These are phyloP conservation scores for Fusarium haematococcum DNA, from an alignment of 2,329 filamentous ascomycete genomes.

Conservation along the genomic window DNA sequence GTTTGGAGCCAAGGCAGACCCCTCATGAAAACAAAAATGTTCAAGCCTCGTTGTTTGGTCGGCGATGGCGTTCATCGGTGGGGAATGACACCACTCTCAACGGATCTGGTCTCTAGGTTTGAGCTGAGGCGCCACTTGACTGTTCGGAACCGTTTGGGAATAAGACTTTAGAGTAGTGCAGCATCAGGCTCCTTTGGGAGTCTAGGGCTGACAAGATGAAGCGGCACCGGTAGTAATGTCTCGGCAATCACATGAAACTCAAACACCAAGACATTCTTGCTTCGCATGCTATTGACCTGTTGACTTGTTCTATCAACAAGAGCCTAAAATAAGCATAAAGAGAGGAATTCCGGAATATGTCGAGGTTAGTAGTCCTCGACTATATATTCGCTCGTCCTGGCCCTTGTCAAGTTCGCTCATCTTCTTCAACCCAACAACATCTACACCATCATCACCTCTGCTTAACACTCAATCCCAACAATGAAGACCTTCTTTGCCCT, in stretches of 20 bases:
- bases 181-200: background rate
- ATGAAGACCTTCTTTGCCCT: conserved; percentile 4
- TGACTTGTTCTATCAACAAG: background rate
- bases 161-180: background rate
- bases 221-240: background rate
- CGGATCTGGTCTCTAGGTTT: background rate
- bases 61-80: background rate
- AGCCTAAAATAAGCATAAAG: background rate
- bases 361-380: background rate
- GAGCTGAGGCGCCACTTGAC: background rate
- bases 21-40: background rate
- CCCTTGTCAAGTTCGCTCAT: background rate
- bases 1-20: background rate
- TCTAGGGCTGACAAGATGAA: background rate
- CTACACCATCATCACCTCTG: background rate
- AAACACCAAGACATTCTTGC: background rate
- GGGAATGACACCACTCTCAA: background rate
- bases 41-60: background rate
- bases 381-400: background rate
- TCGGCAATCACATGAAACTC: background rate
- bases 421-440: background rate
- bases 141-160: background rate
- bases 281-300: background rate
- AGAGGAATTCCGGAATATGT: background rate
- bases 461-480: background rate